A percentile compares a stretch with the other conserved stretches of the same genome.
These are phyloP conservation scores for Phytophthora palmivora DNA, from an alignment of 352 stramenopile species.

Conservation along the genomic window DNA sequence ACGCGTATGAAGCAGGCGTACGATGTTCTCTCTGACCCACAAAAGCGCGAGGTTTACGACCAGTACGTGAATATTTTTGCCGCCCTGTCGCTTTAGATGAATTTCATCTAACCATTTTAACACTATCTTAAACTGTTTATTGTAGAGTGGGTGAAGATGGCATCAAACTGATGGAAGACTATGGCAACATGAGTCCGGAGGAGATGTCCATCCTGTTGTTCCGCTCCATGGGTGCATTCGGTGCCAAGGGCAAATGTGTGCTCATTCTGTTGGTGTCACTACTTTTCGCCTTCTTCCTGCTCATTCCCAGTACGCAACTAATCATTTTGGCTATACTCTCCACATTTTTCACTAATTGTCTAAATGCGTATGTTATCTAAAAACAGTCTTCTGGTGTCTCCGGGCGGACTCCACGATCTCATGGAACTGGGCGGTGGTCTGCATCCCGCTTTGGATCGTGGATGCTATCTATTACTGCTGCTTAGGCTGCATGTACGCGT, in stretches of 20 bases:
- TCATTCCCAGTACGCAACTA: constrained; percentile 76
- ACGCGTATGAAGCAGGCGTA: constrained; percentile 93
- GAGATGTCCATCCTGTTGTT: constrained; percentile 77
- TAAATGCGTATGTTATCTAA: constrained; percentile 13
- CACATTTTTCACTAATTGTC: constrained; percentile 19
- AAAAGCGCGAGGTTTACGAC: constrained; percentile 87
- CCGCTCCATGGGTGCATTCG: constrained; percentile 76
- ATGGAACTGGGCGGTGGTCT: constrained; percentile 84
- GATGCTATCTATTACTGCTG: constrained; percentile 82
- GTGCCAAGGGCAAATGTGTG: constrained; percentile 64
- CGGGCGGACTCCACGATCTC: constrained; percentile 77
- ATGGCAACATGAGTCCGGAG: constrained; percentile 82
- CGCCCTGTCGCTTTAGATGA: constrained; percentile 6
- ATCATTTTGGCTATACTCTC: constrained; percentile 11
- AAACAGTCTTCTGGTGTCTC: constrained; percentile 83
- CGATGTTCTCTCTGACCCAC: constrained; percentile 91
- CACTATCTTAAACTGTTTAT: not conserved
- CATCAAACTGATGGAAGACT: constrained; percentile 91
- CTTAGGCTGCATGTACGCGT: constrained; percentile 65
- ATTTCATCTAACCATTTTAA: not conserved
- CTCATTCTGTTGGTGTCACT: constrained; percentile 78
- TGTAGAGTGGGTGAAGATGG: constrained; percentile 84
- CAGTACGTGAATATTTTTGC: constrained; percentile 41
- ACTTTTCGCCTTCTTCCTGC: constrained; percentile 86
- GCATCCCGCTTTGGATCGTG: constrained; percentile 82